A percentile compares a stretch with the other conserved stretches of the same genome.
These are phyloP conservation scores for Olyra latifolia DNA, from an alignment of 176 grass and related monocot species.

Conservation along the genomic window DNA sequence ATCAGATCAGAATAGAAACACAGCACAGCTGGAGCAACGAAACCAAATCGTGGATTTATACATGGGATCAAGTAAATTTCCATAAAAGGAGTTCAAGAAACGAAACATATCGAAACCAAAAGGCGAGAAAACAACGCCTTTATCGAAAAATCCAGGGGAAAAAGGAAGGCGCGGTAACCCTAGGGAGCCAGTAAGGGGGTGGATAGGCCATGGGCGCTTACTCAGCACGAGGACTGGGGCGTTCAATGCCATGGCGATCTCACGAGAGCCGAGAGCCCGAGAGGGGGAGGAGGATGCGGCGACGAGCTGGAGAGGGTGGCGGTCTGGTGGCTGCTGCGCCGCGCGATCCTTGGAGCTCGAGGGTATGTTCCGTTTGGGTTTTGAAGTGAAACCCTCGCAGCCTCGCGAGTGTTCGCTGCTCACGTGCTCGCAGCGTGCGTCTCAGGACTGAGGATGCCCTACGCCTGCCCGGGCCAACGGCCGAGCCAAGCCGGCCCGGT, in stretches of 20 bases:
- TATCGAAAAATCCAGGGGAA: not conserved
- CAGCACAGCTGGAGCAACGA: not conserved
- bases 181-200: not conserved
- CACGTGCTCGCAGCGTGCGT: not conserved
- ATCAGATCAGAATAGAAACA: constrained; percentile 29
- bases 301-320: not conserved
- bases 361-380: constrained; percentile 25
- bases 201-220: constrained; percentile 33
- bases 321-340: constrained; percentile 24
- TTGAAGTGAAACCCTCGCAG: constrained; percentile 34
- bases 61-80: not conserved
- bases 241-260: constrained; percentile 56
- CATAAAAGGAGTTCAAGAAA: not conserved
- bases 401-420: not conserved
- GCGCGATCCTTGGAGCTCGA: constrained; percentile 30
- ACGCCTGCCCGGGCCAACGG: no score
- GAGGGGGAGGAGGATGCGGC: not conserved
- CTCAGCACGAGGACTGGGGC: constrained; percentile 89
- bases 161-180: not conserved
- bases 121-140: not conserved
- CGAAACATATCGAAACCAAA: constrained; percentile 2
- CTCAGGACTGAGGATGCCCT: no score
- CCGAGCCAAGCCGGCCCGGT: no score
- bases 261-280: not conserved
- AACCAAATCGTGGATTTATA: constrained; percentile 9